These are phyloP conservation scores for Cryphonectria carpinicola DNA, from an alignment of 2,329 filamentous ascomycete genomes.

Conservation along the genomic window DNA sequence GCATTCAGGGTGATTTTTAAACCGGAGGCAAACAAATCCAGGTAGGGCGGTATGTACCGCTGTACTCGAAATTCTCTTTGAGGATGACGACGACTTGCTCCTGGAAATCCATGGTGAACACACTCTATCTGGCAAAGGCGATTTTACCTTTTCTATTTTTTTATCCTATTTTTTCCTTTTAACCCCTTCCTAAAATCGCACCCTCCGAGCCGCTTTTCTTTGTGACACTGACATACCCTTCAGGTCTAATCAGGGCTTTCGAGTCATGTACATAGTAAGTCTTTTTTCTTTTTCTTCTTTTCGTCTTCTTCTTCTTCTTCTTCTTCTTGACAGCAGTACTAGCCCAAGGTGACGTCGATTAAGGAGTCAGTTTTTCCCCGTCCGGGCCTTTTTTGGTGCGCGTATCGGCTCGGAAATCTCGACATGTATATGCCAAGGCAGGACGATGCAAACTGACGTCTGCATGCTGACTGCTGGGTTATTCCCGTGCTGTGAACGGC, in stretches of 20 bases:
- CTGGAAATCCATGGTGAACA: background rate
- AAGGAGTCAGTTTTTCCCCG: background rate
- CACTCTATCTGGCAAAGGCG: background rate
- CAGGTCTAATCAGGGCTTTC: background rate
- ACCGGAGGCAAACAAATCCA: background rate
- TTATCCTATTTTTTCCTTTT: background rate
- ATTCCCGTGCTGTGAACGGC: slow-evolving; percentile 3
- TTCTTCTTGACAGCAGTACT: background rate
- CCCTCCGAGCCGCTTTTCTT: background rate
- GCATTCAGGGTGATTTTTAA: background rate
- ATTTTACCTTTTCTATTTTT: background rate
- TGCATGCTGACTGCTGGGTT: slow-evolving; percentile 3
- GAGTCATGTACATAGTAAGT: background rate
- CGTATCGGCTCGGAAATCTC: slow-evolving; percentile 4
- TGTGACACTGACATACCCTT: background rate
- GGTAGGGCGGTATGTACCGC: background rate
- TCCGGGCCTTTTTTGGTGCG: background rate
- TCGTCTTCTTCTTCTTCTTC: background rate
- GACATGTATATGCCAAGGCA: slow-evolving; percentile 16
- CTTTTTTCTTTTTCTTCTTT: background rate
- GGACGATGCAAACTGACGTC: slow-evolving; percentile 14
- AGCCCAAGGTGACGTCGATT: background rate
- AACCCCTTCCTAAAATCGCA: background rate
- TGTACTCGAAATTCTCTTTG: background rate
- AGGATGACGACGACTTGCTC: slow-evolving; percentile 10